Base-by-base conservation (phyloP, 768 basidiomycete genomes). In the Rhizopogon salebrosus region DNA sequence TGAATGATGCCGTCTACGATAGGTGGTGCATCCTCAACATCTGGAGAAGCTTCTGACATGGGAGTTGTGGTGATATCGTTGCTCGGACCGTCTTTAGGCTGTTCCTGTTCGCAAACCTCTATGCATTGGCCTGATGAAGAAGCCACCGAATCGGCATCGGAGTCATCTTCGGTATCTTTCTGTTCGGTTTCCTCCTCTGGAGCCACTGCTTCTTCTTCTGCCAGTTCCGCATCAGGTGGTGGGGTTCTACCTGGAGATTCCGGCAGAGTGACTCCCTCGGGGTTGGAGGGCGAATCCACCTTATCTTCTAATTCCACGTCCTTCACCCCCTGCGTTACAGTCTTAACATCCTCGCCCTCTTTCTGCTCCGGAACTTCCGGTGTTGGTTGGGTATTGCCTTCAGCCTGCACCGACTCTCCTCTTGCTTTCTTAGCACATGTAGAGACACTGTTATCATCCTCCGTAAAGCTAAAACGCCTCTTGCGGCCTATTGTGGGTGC, bases 401-500 rank as follows among this genome's bases (percentile, higher is more conserved):
- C 59, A 54, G 65, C 57, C 55, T 57, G 68, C 53, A 72, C 72
- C 35, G 54, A 41, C n/a, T 78, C 77, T 23, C 72, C 73, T 51
- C 75, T 74, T 39, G 70, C 65, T 64, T 75, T 72, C 58, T 76
- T 76, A 13, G 62, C 51, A 5, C 49, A 9, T 34, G 64, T 60
- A 7, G 64, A 48, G 23, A 41, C 4, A 11, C 76, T 74, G 4
- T 70, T 69, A 10, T 72, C 71, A 14, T 68, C 72, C 46, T 55
- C 70, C 40, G 56, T 77, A 71, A 53, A 70, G 68, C 83, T 84
- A 62, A 81, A 61, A 38, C 82, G 79, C 57, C 88, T 83, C 69
- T 89, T 89, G 20, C 77, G 75, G 24, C 82, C 82, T 35, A 80
- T 80, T 41, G 79, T 79, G 0, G 87, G 87, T 2, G 87, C 86